phyloP scores from a whole-genome alignment of 106 monocot species.

The Posidonia australis region DNA sequence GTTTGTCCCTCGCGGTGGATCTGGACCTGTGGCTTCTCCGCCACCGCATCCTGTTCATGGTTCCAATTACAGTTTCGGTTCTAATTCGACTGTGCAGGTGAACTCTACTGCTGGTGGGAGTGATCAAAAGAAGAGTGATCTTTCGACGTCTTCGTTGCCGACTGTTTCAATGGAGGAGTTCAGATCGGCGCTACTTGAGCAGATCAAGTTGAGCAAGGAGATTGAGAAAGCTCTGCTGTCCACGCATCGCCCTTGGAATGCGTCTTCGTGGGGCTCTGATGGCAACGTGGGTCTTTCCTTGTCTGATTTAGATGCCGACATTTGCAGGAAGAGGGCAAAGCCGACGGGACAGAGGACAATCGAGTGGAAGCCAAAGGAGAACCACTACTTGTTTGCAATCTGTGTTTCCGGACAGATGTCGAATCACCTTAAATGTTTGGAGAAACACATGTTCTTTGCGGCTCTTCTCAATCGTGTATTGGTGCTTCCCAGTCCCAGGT shows the following conservation, averaged over 20 bases:
- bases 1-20: neutral
- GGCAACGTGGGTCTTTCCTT: slow-evolving; percentile 22
- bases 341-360: slow-evolving; percentile 36
- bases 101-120: neutral
- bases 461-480: slow-evolving; percentile 63
- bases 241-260: slow-evolving; percentile 34
- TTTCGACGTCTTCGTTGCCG: neutral
- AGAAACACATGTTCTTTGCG: slow-evolving; percentile 98
- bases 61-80: slow-evolving; percentile 9
- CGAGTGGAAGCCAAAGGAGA: slow-evolving; percentile 79
- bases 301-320: slow-evolving; percentile 12
- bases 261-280: slow-evolving; percentile 2
- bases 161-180: slow-evolving; percentile 27
- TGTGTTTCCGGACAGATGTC: slow-evolving; percentile 94
- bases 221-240: slow-evolving; percentile 68
- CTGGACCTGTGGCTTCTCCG: neutral
- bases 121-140: slow-evolving; percentile 6
- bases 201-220: slow-evolving; percentile 68
- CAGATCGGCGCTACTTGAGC: slow-evolving; percentile 43
- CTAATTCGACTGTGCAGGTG: neutral
- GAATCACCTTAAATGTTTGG: slow-evolving; percentile 90
- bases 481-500: slow-evolving; percentile 62
- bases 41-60: slow-evolving; percentile 4
- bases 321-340: slow-evolving; percentile 39
- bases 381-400: slow-evolving; percentile 72